Conservation (phyloP, 805 yeast species). For the Ascoidea rubescens region DNA sequence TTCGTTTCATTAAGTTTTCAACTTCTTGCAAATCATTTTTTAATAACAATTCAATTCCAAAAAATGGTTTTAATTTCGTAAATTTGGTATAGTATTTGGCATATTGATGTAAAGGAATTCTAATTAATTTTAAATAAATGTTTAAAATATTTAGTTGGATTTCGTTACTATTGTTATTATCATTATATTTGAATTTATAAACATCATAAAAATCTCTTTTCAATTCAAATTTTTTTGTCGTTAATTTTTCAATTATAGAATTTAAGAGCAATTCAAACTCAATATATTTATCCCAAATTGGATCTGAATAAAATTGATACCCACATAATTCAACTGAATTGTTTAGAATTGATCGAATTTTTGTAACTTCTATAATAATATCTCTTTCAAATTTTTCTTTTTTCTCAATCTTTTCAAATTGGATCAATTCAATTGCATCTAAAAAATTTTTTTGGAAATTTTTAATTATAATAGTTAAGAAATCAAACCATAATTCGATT, state of each 20-base stretch:
- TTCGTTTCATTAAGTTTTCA: slow-evolving; percentile 16
- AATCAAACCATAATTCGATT: slow-evolving; percentile 58
- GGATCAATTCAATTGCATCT: slow-evolving; percentile 4
- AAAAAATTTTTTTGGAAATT: slow-evolving; percentile 20
- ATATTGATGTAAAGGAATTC: slow-evolving; percentile 75
- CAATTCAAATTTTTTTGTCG: no score
- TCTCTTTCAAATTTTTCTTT: no score
- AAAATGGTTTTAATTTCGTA: slow-evolving; percentile 18
- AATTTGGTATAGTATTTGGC: slow-evolving; percentile 54
- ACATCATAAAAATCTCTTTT: no score
- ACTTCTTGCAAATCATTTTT: slow-evolving; percentile 12
- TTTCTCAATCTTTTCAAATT: no score
- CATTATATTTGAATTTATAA: background rate
- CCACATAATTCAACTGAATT: slow-evolving; percentile 44
- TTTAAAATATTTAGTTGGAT: slow-evolving; percentile 23
- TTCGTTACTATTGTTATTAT: slow-evolving; percentile 12
- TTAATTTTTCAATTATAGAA: slow-evolving; percentile 7
- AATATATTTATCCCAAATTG: slow-evolving; percentile 70
- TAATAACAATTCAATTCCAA: slow-evolving; percentile 8
- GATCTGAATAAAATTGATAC: slow-evolving; percentile 59
- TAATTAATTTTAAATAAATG: slow-evolving; percentile 30
- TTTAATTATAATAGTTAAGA: slow-evolving; percentile 36
- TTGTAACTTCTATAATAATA: slow-evolving; percentile 8
- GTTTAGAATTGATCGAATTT: slow-evolving; percentile 29
- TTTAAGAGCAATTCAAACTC: slow-evolving; percentile 35